Percentiles rank a stretch among this genome's conserved stretches.
Conservation (phyloP, 148 eudicot species). For the Camellia granthamiana region DNA sequence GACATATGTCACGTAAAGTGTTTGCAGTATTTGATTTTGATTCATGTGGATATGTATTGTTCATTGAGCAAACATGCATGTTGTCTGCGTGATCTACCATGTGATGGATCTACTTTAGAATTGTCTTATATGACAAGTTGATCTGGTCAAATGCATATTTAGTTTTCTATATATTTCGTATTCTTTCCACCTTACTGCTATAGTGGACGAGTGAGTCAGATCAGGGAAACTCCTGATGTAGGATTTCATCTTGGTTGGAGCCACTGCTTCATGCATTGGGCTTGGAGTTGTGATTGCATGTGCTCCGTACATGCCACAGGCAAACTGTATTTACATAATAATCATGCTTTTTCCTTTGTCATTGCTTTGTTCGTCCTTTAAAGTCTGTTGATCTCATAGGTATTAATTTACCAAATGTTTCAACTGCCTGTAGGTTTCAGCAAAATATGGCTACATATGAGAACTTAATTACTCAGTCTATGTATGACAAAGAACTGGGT, state of each 20-base stretch:
- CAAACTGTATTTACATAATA: too few species aligned
- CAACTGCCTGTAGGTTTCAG: slow-evolving; percentile 61
- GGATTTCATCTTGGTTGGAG: slow-evolving; percentile 4
- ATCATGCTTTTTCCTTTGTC: background rate
- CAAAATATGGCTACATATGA: slow-evolving; percentile 79
- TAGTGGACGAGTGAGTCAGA: background rate
- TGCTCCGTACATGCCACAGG: background rate
- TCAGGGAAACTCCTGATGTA: background rate
- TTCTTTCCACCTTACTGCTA: slow-evolving; percentile 1
- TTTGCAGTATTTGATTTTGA: slow-evolving; percentile 6
- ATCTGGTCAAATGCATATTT: background rate
- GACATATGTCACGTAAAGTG: slow-evolving; percentile 88
- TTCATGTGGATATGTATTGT: background rate
- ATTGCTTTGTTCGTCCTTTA: background rate
- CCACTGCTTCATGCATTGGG: background rate
- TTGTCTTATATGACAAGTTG: background rate
- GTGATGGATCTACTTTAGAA: background rate
- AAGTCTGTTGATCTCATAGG: background rate
- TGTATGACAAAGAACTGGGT: slow-evolving; percentile 98
- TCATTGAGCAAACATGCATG: background rate
- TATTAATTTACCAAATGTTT: too few species aligned
- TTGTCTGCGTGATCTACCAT: background rate
- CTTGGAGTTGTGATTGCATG: background rate
- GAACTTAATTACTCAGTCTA: slow-evolving; percentile 88
- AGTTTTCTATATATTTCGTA: background rate